Base-by-base conservation (phyloP, 306 rosid genomes). In the Vigna trinervia region DNA sequence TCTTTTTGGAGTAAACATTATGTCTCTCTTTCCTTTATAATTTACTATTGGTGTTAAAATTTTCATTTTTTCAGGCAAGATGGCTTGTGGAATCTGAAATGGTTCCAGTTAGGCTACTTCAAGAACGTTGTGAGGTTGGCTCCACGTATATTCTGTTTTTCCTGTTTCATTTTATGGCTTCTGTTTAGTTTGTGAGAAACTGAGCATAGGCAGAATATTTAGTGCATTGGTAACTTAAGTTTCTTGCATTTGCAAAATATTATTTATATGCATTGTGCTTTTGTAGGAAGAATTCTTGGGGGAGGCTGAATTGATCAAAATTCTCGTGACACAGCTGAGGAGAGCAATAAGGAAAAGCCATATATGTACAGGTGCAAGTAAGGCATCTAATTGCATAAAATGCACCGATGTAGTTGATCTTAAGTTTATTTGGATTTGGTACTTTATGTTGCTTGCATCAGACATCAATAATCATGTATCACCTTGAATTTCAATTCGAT, bases 121-220 rank as follows among this genome's bases (percentile, higher is more conserved):
- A 95, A 62, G 98, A 95, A 84, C 98, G 98, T 36, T 95, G 97
- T 69, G 98, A 95, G 98, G 98, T 95, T 77, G 68, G 78, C 39
- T 68, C 28, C 77, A 36, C 34, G 22, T 20, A 20, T 20, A 20
- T 9, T 26, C n/a, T 15, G 17, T 9, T 39, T 73, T 48, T 68
- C 77, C 48, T 22, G 22, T 20, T 20, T 20, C 22, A 20, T 20
- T 20, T 20, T 20, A 20, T 20, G 79, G 61, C 39, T 78, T 77
- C 41, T 74, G 38, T 34, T 61, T 71, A 47, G 36, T 61, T 17
- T 17, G 19, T 17, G 19, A 17, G 19, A 17, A 17, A 17, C 19
- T 17, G 19, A 17, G 19, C 19, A 7, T 17, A 58, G 69, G 62
- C 57, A 17, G 28, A 56, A 32, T 62, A 20, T 81, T 75, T 72